Percentiles rank a stretch among this genome's conserved stretches.
These are phyloP conservation scores for Cucurbita argyrosperma DNA, from an alignment of 306 rosid genomes.

Conservation along the genomic window DNA sequence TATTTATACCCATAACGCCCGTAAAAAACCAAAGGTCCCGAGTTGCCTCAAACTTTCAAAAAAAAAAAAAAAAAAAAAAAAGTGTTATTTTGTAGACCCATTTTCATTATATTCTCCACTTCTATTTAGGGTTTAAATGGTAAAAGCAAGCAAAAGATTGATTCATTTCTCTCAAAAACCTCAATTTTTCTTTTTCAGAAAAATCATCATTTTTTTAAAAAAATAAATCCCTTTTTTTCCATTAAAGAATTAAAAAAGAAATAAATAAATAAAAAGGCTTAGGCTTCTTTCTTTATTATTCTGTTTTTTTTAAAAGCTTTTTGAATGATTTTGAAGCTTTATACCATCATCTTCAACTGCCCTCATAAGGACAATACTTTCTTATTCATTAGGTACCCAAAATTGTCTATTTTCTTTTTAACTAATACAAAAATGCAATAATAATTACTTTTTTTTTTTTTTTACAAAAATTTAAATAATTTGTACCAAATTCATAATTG, in stretches of 20 bases:
- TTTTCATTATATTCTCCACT: conserved; percentile 1
- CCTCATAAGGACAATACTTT: neutral
- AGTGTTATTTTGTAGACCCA: neutral
- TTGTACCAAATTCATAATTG: neutral
- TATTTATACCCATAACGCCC: too few species aligned
- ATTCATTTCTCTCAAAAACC: conserved; percentile 10
- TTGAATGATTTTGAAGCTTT: neutral
- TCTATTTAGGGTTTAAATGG: neutral
- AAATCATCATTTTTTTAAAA: neutral
- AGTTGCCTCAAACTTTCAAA: too few species aligned
- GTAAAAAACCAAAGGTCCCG: too few species aligned
- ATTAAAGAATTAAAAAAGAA: neutral
- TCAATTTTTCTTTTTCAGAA: neutral
- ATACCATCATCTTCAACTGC: neutral
- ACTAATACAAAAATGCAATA: too few species aligned
- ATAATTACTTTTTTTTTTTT: neutral
- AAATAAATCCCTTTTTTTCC: neutral
- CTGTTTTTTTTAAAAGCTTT: neutral
- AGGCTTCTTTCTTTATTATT: neutral
- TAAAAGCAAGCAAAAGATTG: neutral
- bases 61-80: too few species aligned
- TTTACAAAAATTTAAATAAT: too few species aligned
- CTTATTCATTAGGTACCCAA: neutral
- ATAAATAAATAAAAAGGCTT: neutral
- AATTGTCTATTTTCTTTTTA: too few species aligned